Conservation (phyloP, 1,284 basidiomycete genomes). For the Erythrobasidium hasegawianum region DNA sequence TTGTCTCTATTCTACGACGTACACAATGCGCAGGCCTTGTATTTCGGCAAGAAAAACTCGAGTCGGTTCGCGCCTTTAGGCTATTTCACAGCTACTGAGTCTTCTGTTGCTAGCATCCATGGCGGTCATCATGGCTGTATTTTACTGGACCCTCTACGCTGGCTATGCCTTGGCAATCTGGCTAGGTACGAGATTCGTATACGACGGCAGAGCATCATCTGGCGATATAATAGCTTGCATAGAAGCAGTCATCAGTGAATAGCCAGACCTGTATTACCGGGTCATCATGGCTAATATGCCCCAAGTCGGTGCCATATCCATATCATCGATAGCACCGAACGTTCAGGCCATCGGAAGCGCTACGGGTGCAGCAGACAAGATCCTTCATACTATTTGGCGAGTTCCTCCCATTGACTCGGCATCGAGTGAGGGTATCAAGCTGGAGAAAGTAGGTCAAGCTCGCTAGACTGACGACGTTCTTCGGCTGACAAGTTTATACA, state of each 20-base stretch:
- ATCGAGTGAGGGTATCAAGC: conserved; percentile 65
- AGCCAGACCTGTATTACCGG: too few species aligned
- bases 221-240: conserved; percentile 36
- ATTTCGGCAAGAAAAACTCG: conserved; percentile 67
- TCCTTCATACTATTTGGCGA: conserved; percentile 87
- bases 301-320: conserved; percentile 39
- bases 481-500: not conserved
- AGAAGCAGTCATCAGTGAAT: conserved; percentile 10
- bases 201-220: conserved; percentile 56
- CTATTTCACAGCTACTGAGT: not conserved
- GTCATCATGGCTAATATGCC: too few species aligned
- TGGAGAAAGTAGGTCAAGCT: conserved; percentile 60
- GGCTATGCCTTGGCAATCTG: conserved; percentile 44
- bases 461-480: conserved; percentile 56
- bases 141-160: conserved; percentile 20
- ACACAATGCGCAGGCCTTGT: conserved; percentile 68
- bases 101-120: too few species aligned
- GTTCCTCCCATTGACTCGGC: conserved; percentile 79
- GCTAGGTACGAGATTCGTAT: conserved; percentile 53
- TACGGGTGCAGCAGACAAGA: conserved; percentile 74
- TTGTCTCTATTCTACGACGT: too few species aligned
- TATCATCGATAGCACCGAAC: conserved; percentile 53
- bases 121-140: not conserved
- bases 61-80: conserved; percentile 59
- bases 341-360: conserved; percentile 68